A percentile compares a stretch with the other conserved stretches of the same genome.
phyloP scores from a whole-genome alignment of 1,284 basidiomycete species.

The Neolentinus lepideus region DNA sequence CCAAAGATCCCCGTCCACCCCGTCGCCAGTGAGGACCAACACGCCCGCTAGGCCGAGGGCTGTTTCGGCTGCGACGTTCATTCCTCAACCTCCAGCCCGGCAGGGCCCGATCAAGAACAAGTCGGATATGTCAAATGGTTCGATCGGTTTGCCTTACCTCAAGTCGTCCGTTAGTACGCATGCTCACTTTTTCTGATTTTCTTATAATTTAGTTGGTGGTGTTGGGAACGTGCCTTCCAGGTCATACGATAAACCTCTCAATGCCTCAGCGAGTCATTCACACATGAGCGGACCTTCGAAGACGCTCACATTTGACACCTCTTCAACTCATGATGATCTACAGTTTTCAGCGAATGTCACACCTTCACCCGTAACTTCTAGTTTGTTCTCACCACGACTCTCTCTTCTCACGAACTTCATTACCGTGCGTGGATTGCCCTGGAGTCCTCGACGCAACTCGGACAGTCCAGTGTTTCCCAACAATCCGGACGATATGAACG shows the following conservation, averaged over 20 bases:
- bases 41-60: background rate
- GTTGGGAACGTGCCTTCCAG: background rate
- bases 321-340: background rate
- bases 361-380: background rate
- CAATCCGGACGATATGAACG: background rate
- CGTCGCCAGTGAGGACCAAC: background rate
- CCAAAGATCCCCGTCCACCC: background rate
- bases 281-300: background rate
- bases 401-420: conserved; percentile 2
- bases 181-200: background rate
- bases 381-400: conserved; percentile 1
- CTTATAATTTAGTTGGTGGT: background rate
- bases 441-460: background rate
- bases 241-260: background rate
- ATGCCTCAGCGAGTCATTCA: background rate
- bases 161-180: background rate
- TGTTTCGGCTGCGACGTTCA: background rate
- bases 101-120: background rate
- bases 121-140: background rate
- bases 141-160: background rate
- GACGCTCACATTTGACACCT: background rate
- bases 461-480: background rate
- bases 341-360: background rate
- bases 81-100: background rate
- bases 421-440: background rate